Evolutionary conservation across 2,329 filamentous ascomycete genomes (phyloP), one percentile per base, ranked within the genome.

Genomic region (Teratosphaeria destructans): DNA sequence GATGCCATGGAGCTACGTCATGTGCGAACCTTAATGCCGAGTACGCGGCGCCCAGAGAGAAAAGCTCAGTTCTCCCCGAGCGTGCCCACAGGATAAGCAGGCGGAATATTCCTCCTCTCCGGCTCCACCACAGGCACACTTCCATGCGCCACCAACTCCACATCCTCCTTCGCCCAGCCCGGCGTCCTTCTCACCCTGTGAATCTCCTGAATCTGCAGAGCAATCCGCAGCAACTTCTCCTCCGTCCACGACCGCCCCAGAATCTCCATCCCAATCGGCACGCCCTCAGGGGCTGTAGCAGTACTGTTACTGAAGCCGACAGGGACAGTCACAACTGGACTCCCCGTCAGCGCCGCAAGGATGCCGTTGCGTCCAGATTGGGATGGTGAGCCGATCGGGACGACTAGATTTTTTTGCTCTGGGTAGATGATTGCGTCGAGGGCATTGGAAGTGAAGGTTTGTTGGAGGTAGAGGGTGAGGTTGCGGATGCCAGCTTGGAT

Each of bases 191-290:
- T 76, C 26, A 78, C 70, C 60, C 77, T 74, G 26, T 75, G 70
- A 54, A 81, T 64, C 53, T 72, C 68, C 65, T 82, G 79, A 29
- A 85, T 73, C 54, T 73, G 69, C 59, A 75, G 78, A n/a, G 81
- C 83, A 37, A 85, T 76, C 52, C 75, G 74, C 54, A 86, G 67
- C 61, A 86, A 68, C 64, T 76, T 77, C 47, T 73, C 74, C 64
- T 87, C 85, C 2, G 71, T 76, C 76, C 81, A 85, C 4, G 78
- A 78, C 61, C 74, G 65, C 0, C 85, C 83, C 60, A 87, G 67
- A 26, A 87, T 80, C 72, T 87, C 85, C 77, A 87, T 80, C 0
- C 85, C 85, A 47, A 87, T 78, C 0, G 85, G 85, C 5, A 87
- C 77, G 1, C 84, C 84, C 35, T 78, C 66, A 0, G 79, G 79